Conservation (phyloP, 495 filamentous ascomycete genomes). For the Neurospora tetraspora region DNA sequence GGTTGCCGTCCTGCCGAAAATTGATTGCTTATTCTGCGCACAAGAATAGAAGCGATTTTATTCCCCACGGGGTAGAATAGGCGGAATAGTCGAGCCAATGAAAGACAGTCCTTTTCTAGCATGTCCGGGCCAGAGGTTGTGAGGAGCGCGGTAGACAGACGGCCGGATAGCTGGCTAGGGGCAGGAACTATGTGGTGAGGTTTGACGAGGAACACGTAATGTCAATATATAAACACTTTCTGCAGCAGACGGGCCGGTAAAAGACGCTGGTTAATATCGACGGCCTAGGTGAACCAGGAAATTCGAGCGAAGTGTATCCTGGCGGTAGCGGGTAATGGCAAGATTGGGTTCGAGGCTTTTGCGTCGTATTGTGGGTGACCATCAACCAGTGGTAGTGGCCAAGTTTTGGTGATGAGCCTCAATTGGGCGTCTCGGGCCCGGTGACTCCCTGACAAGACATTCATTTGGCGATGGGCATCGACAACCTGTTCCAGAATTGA, state of each 20-base stretch:
- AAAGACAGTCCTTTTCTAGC: constrained; percentile 1
- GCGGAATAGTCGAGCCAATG: constrained; percentile 15
- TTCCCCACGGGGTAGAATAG: constrained; percentile 16
- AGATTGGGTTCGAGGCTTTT: neutral
- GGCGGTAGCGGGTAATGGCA: neutral
- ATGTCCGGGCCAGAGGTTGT: constrained; percentile 12
- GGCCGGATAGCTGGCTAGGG: constrained; percentile 6
- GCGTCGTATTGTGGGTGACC: neutral
- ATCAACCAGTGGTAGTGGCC: neutral
- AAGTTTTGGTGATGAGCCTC: neutral
- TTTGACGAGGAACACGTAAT: constrained; percentile 23
- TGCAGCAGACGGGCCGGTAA: constrained; percentile 15
- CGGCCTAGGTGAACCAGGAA: constrained; percentile 16
- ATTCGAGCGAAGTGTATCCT: constrained; percentile 3
- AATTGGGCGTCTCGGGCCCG: neutral
- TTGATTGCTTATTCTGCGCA: constrained; percentile 15
- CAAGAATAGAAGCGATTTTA: constrained; percentile 13
- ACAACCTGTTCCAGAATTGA: neutral
- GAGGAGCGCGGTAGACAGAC: constrained; percentile 6
- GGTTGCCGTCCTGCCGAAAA: constrained; percentile 20
- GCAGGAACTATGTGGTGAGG: constrained; percentile 9
- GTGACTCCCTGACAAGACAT: neutral
- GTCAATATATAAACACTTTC: constrained; percentile 21
- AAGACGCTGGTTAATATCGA: constrained; percentile 20
- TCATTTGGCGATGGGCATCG: neutral